phyloP scores from a whole-genome alignment of 495 filamentous ascomycete species.

The Lasiosphaeria miniovina region DNA sequence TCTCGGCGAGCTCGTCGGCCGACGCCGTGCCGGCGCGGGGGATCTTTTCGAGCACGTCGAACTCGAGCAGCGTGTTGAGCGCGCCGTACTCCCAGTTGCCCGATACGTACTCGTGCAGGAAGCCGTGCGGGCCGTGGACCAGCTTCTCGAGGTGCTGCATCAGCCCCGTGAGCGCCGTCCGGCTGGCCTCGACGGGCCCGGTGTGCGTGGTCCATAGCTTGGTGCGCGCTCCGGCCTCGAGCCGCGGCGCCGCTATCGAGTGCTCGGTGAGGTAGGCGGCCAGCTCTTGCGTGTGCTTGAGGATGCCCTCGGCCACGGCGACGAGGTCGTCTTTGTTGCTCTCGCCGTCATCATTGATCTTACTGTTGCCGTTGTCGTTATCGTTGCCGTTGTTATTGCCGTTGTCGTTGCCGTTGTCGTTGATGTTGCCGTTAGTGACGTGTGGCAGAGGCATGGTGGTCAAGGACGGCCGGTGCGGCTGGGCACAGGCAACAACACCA shows the following conservation, averaged over 20 bases:
- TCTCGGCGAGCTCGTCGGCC: background rate
- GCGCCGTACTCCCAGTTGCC: slow-evolving; percentile 2
- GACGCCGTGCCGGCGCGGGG: background rate
- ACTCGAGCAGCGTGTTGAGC: background rate
- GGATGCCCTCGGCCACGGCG: background rate
- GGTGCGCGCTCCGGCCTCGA: background rate
- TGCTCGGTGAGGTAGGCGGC: background rate
- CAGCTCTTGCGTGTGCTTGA: background rate
- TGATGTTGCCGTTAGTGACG: no score
- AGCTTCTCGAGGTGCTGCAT: slow-evolving; percentile 1
- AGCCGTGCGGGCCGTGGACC: background rate
- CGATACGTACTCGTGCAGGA: background rate
- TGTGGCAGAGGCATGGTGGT: no score
- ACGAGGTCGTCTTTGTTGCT: background rate
- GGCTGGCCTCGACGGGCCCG: background rate
- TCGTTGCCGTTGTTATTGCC: no score
- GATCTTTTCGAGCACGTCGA: background rate
- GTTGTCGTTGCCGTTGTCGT: no score
- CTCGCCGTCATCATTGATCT: no score
- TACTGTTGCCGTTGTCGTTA: no score
- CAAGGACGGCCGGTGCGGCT: no score
- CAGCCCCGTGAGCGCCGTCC: background rate
- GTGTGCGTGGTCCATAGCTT: background rate
- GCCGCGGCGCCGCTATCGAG: background rate
- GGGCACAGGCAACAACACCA: no score